Evolutionary conservation across 2,329 filamentous ascomycete species (phyloP).

Genomic region (Colletotrichum spinosum): DNA sequence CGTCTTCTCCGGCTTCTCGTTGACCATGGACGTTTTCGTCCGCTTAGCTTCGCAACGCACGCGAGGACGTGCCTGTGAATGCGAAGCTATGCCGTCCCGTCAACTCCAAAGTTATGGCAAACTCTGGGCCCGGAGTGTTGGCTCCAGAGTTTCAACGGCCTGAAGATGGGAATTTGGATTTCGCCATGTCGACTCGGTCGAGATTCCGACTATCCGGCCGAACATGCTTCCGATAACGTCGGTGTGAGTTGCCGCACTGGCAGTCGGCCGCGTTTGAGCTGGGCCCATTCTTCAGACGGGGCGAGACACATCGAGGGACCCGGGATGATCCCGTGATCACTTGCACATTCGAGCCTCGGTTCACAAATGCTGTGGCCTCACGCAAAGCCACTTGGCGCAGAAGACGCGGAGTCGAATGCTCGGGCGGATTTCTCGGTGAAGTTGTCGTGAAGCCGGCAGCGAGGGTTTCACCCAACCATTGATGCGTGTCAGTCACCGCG

Average conservation of each 20-base stretch:
- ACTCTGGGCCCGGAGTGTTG: conserved; percentile 14
- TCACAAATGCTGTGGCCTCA: background rate
- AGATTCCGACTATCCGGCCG: background rate
- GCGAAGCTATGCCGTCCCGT: conserved; percentile 8
- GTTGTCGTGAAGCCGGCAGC: no score
- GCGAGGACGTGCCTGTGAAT: conserved; percentile 12
- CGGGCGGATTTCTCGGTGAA: no score
- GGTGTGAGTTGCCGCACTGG: background rate
- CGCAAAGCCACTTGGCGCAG: background rate
- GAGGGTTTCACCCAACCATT: no score
- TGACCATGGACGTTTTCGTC: conserved; percentile 4
- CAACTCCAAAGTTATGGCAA: background rate
- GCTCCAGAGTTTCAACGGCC: conserved; percentile 29
- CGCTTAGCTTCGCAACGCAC: background rate
- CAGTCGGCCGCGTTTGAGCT: conserved; percentile 10
- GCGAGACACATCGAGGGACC: background rate
- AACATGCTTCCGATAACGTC: background rate
- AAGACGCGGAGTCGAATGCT: no score
- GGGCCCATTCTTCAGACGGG: background rate
- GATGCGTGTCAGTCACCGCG: no score
- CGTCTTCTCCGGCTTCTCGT: conserved; percentile 5
- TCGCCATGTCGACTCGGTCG: conserved; percentile 11
- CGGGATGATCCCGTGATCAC: conserved; percentile 11
- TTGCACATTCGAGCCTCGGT: conserved; percentile 13
- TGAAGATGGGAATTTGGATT: conserved; percentile 18